Percentiles rank a stretch among this genome's conserved stretches.
Conservation (phyloP, 257 asterid genomes). For the Rauvolfia tetraphylla region DNA sequence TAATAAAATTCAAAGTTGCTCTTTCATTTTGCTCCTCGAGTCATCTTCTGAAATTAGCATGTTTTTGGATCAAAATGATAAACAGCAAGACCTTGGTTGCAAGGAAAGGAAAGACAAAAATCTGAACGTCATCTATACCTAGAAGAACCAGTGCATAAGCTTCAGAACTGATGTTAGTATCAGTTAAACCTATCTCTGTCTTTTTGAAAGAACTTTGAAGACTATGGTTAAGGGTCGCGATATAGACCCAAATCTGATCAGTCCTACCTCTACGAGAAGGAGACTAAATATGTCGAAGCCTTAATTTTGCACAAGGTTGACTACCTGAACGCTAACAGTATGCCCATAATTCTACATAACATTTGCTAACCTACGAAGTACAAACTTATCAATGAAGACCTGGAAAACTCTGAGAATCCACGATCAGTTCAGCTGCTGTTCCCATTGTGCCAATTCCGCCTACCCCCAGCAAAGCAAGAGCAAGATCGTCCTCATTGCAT, state of each 20-base stretch:
- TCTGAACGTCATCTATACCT: too few relatives aligned
- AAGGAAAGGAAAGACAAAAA: too few relatives aligned
- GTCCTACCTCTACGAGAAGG: neutral
- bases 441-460: constrained; percentile 85
- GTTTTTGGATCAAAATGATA: too few relatives aligned
- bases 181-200: neutral
- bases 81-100: neutral
- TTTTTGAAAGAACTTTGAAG: neutral
- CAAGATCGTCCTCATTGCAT: constrained; percentile 79
- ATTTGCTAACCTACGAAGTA: constrained; percentile 28
- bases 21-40: neutral
- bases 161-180: neutral
- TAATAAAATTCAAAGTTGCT: neutral
- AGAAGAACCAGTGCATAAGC: neutral
- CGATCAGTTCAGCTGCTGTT: constrained; percentile 69
- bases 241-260: neutral
- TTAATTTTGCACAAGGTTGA: constrained; percentile 16
- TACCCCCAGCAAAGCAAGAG: constrained; percentile 67
- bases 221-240: neutral
- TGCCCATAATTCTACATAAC: constrained; percentile 17
- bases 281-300: neutral
- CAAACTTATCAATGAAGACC: constrained; percentile 31
- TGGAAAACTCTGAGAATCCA: constrained; percentile 36
- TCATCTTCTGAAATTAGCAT: neutral
- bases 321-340: constrained; percentile 15